phyloP scores from a whole-genome alignment of 2,329 filamentous ascomycete genomes.

The Remersonia thermophila region DNA sequence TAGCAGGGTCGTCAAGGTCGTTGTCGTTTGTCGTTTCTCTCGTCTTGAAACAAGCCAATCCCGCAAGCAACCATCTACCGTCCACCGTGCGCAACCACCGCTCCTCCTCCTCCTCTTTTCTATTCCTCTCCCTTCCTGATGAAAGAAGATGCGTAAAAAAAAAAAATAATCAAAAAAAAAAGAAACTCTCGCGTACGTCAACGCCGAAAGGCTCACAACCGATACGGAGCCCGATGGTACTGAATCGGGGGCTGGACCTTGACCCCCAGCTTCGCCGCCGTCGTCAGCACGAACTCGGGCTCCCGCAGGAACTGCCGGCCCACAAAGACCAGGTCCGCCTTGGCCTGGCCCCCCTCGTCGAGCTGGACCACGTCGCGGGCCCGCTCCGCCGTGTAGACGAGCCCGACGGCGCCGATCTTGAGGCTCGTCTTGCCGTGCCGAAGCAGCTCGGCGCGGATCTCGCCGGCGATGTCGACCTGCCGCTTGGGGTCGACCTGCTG shows the following conservation, averaged over 20 bases:
- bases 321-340: slow-evolving; percentile 59
- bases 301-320: slow-evolving; percentile 73
- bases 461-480: slow-evolving; percentile 61
- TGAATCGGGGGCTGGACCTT: slow-evolving; percentile 62
- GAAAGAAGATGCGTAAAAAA: too few species aligned
- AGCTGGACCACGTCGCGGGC: slow-evolving; percentile 48
- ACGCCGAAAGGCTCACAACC: too few species aligned
- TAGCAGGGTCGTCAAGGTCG: too few species aligned
- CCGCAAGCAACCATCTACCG: too few species aligned
- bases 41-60: too few species aligned
- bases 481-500: slow-evolving; percentile 58
- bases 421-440: slow-evolving; percentile 34
- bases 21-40: too few species aligned
- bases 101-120: too few species aligned
- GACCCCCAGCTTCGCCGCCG: slow-evolving; percentile 60
- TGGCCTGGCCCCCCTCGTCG: slow-evolving; percentile 27
- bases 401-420: slow-evolving; percentile 61
- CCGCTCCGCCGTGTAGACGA: slow-evolving; percentile 56
- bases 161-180: too few species aligned
- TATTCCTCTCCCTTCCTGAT: too few species aligned
- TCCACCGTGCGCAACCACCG: too few species aligned
- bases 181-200: too few species aligned
- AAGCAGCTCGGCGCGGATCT: slow-evolving; percentile 54
- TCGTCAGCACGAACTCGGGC: slow-evolving; percentile 62
- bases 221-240: slow-evolving; percentile 29